Evolutionary conservation across 2,329 filamentous ascomycete genomes (phyloP).

Genomic region (Mycosphaerella sp.): DNA sequence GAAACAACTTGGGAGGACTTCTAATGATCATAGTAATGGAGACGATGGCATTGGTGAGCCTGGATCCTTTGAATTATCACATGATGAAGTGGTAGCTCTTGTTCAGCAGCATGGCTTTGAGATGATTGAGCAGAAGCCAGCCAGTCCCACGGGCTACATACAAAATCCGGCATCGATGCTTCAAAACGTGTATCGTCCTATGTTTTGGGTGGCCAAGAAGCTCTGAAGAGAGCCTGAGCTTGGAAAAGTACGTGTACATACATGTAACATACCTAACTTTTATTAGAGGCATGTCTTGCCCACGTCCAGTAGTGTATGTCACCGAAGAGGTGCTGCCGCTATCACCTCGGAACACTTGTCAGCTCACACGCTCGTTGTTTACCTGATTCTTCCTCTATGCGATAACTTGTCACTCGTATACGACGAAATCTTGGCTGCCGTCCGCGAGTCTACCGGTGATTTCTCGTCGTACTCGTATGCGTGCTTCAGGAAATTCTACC

Average conservation of each 20-base stretch:
- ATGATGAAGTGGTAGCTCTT: slow-evolving; percentile 78
- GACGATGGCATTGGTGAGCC: slow-evolving; percentile 64
- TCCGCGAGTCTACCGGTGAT: too few relatives aligned
- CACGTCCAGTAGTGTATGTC: too few relatives aligned
- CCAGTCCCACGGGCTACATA: slow-evolving; percentile 70
- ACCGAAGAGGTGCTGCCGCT: not conserved
- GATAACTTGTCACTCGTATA: too few relatives aligned
- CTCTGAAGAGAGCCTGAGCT: not conserved
- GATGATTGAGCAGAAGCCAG: slow-evolving; percentile 49
- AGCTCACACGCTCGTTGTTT: not conserved
- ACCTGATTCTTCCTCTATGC: too few relatives aligned
- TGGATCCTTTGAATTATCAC: slow-evolving; percentile 80
- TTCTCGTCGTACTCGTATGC: too few relatives aligned
- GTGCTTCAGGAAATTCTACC: too few relatives aligned
- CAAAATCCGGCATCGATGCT: slow-evolving; percentile 81
- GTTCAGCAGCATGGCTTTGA: slow-evolving; percentile 70
- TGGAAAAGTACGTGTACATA: not conserved
- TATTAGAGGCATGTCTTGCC: not conserved
- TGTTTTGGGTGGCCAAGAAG: slow-evolving; percentile 82
- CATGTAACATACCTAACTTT: too few relatives aligned
- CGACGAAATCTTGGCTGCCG: too few relatives aligned
- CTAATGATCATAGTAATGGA: slow-evolving; percentile 4
- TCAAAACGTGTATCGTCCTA: slow-evolving; percentile 71
- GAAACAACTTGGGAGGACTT: slow-evolving; percentile 28
- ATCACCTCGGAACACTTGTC: not conserved